phyloP scores from a whole-genome alignment of 1,284 basidiomycete species.

The Leccinum pachyderme region DNA sequence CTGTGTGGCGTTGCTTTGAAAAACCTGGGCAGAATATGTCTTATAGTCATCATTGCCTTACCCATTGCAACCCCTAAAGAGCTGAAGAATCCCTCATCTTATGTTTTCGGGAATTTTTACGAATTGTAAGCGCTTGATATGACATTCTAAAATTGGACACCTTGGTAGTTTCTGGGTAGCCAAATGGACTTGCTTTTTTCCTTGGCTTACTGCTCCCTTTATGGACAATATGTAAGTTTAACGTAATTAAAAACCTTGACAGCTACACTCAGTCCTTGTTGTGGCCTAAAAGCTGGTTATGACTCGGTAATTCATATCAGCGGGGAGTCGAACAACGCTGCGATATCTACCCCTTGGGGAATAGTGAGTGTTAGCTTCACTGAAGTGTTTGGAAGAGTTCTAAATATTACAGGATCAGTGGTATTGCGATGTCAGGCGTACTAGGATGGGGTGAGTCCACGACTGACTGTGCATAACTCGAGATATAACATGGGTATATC shows the following conservation, averaged over 20 bases:
- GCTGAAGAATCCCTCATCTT: slow-evolving; percentile 43
- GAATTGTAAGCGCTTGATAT: slow-evolving; percentile 31
- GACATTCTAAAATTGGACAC: background rate
- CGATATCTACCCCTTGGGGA: slow-evolving; percentile 42
- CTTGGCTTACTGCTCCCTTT: slow-evolving; percentile 49
- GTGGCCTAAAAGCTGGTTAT: slow-evolving; percentile 34
- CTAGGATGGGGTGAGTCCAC: slow-evolving; percentile 25
- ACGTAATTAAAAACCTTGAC: background rate
- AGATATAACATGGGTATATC: background rate
- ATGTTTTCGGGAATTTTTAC: slow-evolving; percentile 38
- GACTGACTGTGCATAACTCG: background rate
- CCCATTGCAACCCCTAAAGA: slow-evolving; percentile 45
- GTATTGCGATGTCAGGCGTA: slow-evolving; percentile 13
- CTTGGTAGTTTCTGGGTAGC: slow-evolving; percentile 47
- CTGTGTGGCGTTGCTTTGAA: background rate
- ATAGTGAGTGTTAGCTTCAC: slow-evolving; percentile 16
- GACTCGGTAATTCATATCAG: slow-evolving; percentile 48
- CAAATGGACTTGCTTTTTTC: slow-evolving; percentile 46
- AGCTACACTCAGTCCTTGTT: background rate
- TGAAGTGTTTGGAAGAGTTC: background rate
- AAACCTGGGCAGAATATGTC: slow-evolving; percentile 33
- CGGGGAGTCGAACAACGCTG: slow-evolving; percentile 47
- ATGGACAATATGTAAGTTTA: slow-evolving; percentile 39
- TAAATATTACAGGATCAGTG: slow-evolving; percentile 12
- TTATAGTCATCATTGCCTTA: slow-evolving; percentile 46